Evolutionary conservation across 306 rosid genomes (phyloP), one percentile per base, ranked within the genome.

Genomic region (Cucurbita maxima): DNA sequence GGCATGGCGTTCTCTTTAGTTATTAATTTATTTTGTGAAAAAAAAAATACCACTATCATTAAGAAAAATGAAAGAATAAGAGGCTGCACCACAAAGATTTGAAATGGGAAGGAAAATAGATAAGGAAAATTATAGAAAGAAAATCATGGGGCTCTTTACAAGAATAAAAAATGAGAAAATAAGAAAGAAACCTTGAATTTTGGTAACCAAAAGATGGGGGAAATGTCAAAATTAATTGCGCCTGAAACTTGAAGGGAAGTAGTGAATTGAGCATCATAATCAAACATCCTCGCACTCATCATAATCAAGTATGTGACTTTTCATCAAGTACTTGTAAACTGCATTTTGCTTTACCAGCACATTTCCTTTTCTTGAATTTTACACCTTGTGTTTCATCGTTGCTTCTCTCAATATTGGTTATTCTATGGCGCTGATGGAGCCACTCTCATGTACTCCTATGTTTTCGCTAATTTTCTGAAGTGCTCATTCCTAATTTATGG

Each of bases 401-500:
- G 57, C 57, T 52, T 52, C 10, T 52, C 10, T 52, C 57, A 16
- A 5, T 52, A 52, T 52, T 52, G 57, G 20, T 52, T 47, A 47
- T 11, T 5, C 4, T 52, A 15, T 52, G 57, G 57, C 2, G 57
- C 57, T 15, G 10, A 52, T 52, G 57, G 57, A 2, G 22, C 57
- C 57, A 2, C 57, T 52, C 3, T 52, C 56, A 52, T 52, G 9
- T 52, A 5, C 19, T 52, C 56, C 0, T 8, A 52, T 52, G 56
- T 15, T 52, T 52, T 50, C 4, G 5, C 44, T 18, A 16, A 25
- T 72, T 62, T 50, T 79, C 74, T 77, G 73, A 79, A 75, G 45
- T 56, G 71, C 30, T 13, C 1, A 12, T 56, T 75, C 22, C 76
- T 69, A 67, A 34, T 53, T 62, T 56, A 41, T 51, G 48, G 14